Evolutionary conservation across 2,329 filamentous ascomycete genomes (phyloP).

Genomic region (Pseudomassariella vexata): DNA sequence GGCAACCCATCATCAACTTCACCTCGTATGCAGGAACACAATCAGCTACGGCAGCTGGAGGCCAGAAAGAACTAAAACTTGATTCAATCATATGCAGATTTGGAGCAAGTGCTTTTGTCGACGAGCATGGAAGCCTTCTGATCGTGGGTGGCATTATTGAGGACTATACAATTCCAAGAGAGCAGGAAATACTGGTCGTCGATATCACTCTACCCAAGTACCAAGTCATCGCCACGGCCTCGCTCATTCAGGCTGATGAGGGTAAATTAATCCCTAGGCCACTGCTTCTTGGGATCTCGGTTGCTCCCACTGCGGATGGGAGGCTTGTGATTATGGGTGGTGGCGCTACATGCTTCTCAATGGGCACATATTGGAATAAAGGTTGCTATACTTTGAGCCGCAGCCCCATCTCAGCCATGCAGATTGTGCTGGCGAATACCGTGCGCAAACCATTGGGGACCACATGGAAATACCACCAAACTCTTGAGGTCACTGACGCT

Average conservation of each 20-base stretch:
- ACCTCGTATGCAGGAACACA: slow-evolving; percentile 6
- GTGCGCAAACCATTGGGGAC: no score
- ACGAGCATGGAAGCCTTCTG: slow-evolving; percentile 18
- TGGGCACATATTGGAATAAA: slow-evolving; percentile 79
- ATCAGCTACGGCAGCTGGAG: neutral
- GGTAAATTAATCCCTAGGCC: slow-evolving; percentile 37
- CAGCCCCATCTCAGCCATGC: no score
- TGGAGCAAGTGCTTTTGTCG: slow-evolving; percentile 32
- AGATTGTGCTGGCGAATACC: no score
- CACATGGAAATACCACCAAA: slow-evolving; percentile 4
- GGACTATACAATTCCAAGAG: slow-evolving; percentile 33
- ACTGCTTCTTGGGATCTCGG: slow-evolving; percentile 65
- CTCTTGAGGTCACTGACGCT: slow-evolving; percentile 3
- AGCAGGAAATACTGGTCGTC: slow-evolving; percentile 47
- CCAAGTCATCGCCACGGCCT: slow-evolving; percentile 17
- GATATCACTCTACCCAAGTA: slow-evolving; percentile 23
- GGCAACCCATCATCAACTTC: slow-evolving; percentile 21
- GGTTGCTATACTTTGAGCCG: slow-evolving; percentile 27
- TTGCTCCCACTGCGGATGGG: slow-evolving; percentile 37
- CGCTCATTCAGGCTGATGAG: neutral
- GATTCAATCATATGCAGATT: slow-evolving; percentile 25
- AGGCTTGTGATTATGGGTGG: slow-evolving; percentile 65
- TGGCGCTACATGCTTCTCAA: slow-evolving; percentile 84
- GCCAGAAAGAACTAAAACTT: no score
- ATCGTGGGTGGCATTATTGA: slow-evolving; percentile 39